Base-by-base conservation (phyloP, 768 basidiomycete species). In the Chalciporus chontae region DNA sequence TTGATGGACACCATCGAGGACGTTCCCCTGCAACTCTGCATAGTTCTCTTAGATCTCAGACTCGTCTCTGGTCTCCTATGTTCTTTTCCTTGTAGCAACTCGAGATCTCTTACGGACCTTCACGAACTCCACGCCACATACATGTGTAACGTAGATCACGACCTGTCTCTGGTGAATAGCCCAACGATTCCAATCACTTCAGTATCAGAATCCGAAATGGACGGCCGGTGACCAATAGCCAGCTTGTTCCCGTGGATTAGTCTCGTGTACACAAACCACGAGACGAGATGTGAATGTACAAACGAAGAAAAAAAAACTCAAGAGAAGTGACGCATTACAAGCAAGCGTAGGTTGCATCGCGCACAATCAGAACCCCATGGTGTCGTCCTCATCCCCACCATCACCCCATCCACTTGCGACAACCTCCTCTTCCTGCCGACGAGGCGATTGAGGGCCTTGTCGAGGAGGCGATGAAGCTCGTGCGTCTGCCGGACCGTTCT, bases 331-430 rank as follows among this genome's bases (percentile, higher is more conserved):
- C 19, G 39, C 41, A 54, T 39, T 50, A 43, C 43, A 36, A 36
- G 15, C 34, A 36, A 36, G n/a, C n/a, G 9, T n/a, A 6, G n/a
- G 34, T n/a, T 15, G 34, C 31, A 41, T 38, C 38, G 27, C 15
- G 15, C 14, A 27, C 44, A 45, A 40, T 66, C 53, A 67, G 78
- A 88, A 82, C 36, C 86, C 85, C 84, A 89, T 88, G 26, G 26
- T 26, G 40, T 80, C 83, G 60, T 88, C 84, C 56, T 80, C 85
- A 47, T 79, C 85, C 37, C 74, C 80, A 21, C 75, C 81, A 27
- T 69, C 68, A 31, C 85, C 87, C 86, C 87, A 88, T 19, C 86
- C 84, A 57, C 77, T 83, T 4, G 80, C 80, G 5, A 80, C 73
- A 6, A 77, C 61, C 61, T 83, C 85, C 60, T 86, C 85, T 52